Percentiles rank a stretch among this genome's conserved stretches.
phyloP scores from a whole-genome alignment of 2,329 filamentous ascomycete genomes.

The Shiraia sp. region DNA sequence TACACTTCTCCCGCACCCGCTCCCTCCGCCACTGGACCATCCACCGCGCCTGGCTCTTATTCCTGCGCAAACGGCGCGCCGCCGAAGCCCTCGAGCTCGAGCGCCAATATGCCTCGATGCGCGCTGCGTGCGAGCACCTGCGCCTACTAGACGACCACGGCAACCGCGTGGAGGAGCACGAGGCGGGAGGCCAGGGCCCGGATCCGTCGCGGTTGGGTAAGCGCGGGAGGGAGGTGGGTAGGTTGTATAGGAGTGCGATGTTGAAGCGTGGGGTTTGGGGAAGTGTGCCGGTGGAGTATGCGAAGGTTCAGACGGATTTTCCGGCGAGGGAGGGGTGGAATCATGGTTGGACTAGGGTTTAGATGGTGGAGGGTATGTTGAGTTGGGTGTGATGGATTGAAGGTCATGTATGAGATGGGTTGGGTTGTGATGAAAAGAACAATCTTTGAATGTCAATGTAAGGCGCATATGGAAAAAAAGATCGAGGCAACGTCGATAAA shows the following conservation, averaged over 20 bases:
- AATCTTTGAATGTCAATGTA: too few species aligned
- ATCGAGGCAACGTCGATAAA: too few species aligned
- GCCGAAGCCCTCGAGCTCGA: constrained; percentile 71
- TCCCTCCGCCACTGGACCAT: constrained; percentile 98
- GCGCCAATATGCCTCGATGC: constrained; percentile 81
- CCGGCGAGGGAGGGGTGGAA: constrained; percentile 85
- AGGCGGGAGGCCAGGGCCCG: constrained; percentile 59
- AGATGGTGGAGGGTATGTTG: too few species aligned
- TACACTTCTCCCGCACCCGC: constrained; percentile 86
- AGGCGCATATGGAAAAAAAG: too few species aligned
- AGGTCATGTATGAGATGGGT: constrained; percentile 13
- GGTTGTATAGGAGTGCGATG: constrained; percentile 85
- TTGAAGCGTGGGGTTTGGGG: constrained; percentile 85
- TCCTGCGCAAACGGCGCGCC: constrained; percentile 69
- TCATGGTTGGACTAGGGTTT: constrained; percentile 77
- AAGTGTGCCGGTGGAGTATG: constrained; percentile 92
- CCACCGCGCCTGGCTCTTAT: constrained; percentile 90
- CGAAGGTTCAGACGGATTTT: constrained; percentile 79
- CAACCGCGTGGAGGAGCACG: constrained; percentile 47
- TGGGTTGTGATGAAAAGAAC: too few species aligned
- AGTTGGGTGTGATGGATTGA: too few species aligned
- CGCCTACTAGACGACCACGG: constrained; percentile 55
- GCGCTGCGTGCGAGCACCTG: constrained; percentile 82
- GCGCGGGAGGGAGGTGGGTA: constrained; percentile 61
- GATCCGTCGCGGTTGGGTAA: constrained; percentile 30